Percentiles rank a stretch among this genome's conserved stretches.
phyloP scores from a whole-genome alignment of 2,329 filamentous ascomycete genomes.

The Neonectria faginata region DNA sequence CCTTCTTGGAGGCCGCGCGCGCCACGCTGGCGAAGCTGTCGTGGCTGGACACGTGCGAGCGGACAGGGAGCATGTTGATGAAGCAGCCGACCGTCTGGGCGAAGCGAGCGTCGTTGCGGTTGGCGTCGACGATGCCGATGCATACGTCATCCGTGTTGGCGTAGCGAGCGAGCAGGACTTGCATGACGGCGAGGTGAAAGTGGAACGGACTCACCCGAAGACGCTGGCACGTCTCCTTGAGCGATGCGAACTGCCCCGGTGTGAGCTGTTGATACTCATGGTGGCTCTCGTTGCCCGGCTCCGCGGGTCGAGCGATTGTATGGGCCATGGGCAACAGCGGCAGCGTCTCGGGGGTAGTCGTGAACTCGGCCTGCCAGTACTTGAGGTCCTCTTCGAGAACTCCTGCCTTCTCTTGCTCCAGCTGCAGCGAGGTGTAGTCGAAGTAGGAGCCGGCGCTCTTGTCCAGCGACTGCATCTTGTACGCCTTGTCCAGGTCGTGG shows the following conservation, averaged over 20 bases:
- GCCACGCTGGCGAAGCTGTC: constrained; percentile 40
- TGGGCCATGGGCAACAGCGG: constrained; percentile 20
- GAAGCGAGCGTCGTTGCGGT: constrained; percentile 37
- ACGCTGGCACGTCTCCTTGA: constrained; percentile 33
- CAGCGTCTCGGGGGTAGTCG: constrained; percentile 27
- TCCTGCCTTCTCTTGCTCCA: constrained; percentile 36
- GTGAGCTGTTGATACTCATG: constrained; percentile 18
- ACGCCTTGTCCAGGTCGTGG: constrained; percentile 57
- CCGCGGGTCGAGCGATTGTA: constrained; percentile 4
- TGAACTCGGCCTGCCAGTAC: constrained; percentile 29
- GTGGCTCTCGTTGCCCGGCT: constrained; percentile 18
- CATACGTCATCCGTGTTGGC: constrained; percentile 52
- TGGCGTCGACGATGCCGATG: constrained; percentile 58
- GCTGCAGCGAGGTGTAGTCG: constrained; percentile 52
- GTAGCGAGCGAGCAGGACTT: constrained; percentile 46
- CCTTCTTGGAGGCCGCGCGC: constrained; percentile 39
- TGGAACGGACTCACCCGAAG: constrained; percentile 54
- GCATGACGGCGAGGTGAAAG: constrained; percentile 58
- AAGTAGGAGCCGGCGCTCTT: constrained; percentile 49
- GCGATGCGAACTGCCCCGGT: not conserved
- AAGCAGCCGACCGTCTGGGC: constrained; percentile 54
- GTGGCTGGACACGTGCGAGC: constrained; percentile 44
- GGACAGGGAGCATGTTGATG: constrained; percentile 58
- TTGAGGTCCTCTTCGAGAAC: constrained; percentile 20
- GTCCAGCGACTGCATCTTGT: constrained; percentile 47